These are phyloP conservation scores for Entomortierella lignicola DNA, from an alignment of 192 early-diverging fungal genomes.

Conservation along the genomic window DNA sequence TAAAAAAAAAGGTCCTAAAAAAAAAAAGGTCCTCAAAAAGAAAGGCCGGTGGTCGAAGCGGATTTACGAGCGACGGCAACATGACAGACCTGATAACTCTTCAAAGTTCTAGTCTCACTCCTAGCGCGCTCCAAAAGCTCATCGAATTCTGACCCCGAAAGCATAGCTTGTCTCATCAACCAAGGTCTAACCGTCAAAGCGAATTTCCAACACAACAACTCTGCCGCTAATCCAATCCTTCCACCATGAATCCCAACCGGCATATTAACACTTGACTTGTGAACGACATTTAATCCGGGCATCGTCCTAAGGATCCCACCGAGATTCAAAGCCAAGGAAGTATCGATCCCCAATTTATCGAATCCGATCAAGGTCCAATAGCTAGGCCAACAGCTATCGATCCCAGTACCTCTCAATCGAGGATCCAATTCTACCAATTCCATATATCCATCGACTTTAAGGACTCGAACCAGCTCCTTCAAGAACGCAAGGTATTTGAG, in stretches of 20 bases:
- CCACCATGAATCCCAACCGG: slow-evolving; percentile 51
- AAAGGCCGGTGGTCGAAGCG: background rate
- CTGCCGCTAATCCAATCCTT: slow-evolving; percentile 32
- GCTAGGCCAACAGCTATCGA: slow-evolving; percentile 53
- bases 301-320: slow-evolving; percentile 51
- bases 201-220: slow-evolving; percentile 35
- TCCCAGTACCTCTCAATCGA: slow-evolving; percentile 32
- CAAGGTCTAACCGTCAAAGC: slow-evolving; percentile 39
- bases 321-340: slow-evolving; percentile 44
- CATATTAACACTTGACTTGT: slow-evolving; percentile 44
- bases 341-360: slow-evolving; percentile 49
- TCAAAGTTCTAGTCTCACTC: slow-evolving; percentile 33
- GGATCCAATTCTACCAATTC: slow-evolving; percentile 48
- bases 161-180: slow-evolving; percentile 53
- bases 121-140: slow-evolving; percentile 42
- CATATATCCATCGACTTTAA: slow-evolving; percentile 46
- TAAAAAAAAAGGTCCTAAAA: slow-evolving; percentile 13
- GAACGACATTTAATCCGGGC: slow-evolving; percentile 33
- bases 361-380: slow-evolving; percentile 53
- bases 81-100: slow-evolving; percentile 49
- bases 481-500: slow-evolving; percentile 47
- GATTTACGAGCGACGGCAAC: slow-evolving; percentile 44
- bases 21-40: background rate
- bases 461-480: slow-evolving; percentile 35
- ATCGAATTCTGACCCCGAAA: slow-evolving; percentile 48